Evolutionary conservation across 2,329 filamentous ascomycete genomes (phyloP), one percentile per base, ranked within the genome.

Genomic region (Pseudogymnoascus sp.): DNA sequence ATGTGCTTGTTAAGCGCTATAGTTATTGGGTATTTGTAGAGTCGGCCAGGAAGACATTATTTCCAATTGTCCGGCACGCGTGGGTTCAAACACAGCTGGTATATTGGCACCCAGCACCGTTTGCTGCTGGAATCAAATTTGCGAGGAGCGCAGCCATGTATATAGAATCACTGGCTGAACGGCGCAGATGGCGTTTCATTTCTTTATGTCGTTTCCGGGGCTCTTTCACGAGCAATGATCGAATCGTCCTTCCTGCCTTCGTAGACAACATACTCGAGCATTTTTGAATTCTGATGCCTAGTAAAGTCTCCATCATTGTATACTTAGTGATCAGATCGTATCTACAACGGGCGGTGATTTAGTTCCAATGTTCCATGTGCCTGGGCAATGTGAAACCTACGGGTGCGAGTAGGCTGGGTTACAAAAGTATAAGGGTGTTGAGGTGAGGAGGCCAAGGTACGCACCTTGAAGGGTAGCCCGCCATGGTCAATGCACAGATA

Each of bases 1-100:
- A 63, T 99, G 94, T 77, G 87, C 92, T 70, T 99, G 94, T 80
- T 99, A 83, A 83, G 67, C 21, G 49, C 7, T 35, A 52, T 61
- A 65, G 55, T n/a, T 58, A 49, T 43, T 33, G 45, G 23, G 43
- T 26, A 38, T 61, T 55, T 58, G 37, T 59, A 61, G 26, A 45
- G 59, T 45, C 21, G 12, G 41, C 29, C 55, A 45, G 29, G 16
- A 62, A 29, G 26, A 14, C 43, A 43, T 37, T 59, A 43, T 37
- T 59, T 63, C 49, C 10, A 33, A 29, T 33, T 21, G 49, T 12
- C 29, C 33, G 26, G 29, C 33, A 21, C 29, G 16, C 19, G 49
- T 55, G 49, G 49, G 49, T 33, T 55, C 49, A 26, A 59, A 63
- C 35, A 59, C 58, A 62, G 43, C 63, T 58, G 37, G 26, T 66